Evolutionary conservation across 352 stramenopile genomes (phyloP).

Genomic region (Thalassiosira hispida): DNA sequence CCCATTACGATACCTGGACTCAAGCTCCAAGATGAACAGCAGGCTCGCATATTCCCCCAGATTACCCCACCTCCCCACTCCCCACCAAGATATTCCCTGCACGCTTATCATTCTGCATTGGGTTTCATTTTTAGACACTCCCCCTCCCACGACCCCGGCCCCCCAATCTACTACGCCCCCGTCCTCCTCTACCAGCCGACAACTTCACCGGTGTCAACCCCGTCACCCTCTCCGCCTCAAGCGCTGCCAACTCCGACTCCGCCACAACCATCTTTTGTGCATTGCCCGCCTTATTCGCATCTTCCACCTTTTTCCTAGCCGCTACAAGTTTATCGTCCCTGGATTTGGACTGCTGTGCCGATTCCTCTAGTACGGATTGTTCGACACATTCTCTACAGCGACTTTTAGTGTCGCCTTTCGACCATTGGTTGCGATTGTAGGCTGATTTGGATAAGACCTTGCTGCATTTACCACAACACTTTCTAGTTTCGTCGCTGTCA

Average conservation of each 20-base stretch:
- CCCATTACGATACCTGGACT: too few relatives aligned
- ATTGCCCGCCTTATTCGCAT: conserved; percentile 32
- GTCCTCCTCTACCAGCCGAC: conserved; percentile 30
- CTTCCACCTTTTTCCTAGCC: conserved; percentile 30
- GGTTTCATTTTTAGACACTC: background rate
- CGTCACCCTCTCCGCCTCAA: conserved; percentile 67
- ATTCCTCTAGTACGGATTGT: conserved; percentile 51
- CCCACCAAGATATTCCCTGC: too few relatives aligned
- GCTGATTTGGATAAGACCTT: conserved; percentile 14
- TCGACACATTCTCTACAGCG: conserved; percentile 61
- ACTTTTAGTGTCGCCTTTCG: conserved; percentile 44
- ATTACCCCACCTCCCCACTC: too few relatives aligned
- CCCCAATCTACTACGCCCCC: conserved; percentile 20
- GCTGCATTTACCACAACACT: conserved; percentile 39
- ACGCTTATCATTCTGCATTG: too few relatives aligned
- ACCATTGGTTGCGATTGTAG: conserved; percentile 65
- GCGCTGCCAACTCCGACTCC: conserved; percentile 47
- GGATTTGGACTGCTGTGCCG: conserved; percentile 11
- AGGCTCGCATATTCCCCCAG: too few relatives aligned
- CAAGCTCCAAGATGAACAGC: too few relatives aligned
- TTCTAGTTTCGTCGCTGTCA: conserved; percentile 16
- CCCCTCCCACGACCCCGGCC: conserved; percentile 21
- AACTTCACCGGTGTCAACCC: conserved; percentile 61
- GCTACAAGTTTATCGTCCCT: conserved; percentile 39
- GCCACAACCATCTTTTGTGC: conserved; percentile 41